phyloP scores from a whole-genome alignment of 495 filamentous ascomycete genomes.

The Hypoxylon subgilvum region DNA sequence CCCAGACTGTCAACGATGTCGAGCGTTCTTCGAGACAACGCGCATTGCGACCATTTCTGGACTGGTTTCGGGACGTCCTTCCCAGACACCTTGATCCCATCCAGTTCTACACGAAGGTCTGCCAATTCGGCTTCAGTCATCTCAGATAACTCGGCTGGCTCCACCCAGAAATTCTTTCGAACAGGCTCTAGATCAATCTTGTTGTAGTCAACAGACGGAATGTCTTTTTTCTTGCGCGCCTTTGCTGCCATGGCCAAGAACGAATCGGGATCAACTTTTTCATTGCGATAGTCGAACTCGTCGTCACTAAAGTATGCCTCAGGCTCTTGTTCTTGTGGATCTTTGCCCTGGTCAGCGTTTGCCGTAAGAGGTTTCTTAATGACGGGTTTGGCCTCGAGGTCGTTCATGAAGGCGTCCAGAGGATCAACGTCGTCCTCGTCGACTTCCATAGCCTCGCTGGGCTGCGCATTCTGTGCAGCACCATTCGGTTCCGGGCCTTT shows the following conservation, averaged over 20 bases:
- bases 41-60: slow-evolving; percentile 95
- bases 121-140: slow-evolving; percentile 87
- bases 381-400: slow-evolving; percentile 61
- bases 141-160: slow-evolving; percentile 79
- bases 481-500: slow-evolving; percentile 36
- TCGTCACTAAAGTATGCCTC: slow-evolving; percentile 88
- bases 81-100: slow-evolving; percentile 90
- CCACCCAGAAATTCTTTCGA: slow-evolving; percentile 91
- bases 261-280: slow-evolving; percentile 76
- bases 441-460: slow-evolving; percentile 46
- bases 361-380: slow-evolving; percentile 20
- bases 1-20: slow-evolving; percentile 83
- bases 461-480: slow-evolving; percentile 14
- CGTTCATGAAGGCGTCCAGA: slow-evolving; percentile 94
- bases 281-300: slow-evolving; percentile 74
- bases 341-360: slow-evolving; percentile 38
- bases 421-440: slow-evolving; percentile 85
- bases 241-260: slow-evolving; percentile 87
- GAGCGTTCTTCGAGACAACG: slow-evolving; percentile 82
- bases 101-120: slow-evolving; percentile 81
- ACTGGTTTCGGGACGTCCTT: slow-evolving; percentile 90
- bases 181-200: slow-evolving; percentile 87
- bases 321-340: slow-evolving; percentile 68
- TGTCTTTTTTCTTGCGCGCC: slow-evolving; percentile 91
- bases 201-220: slow-evolving; percentile 81